A percentile compares a stretch with the other conserved stretches of the same genome.
Conservation (phyloP, 2,329 filamentous ascomycete species). For the Botrytis fragariae region DNA sequence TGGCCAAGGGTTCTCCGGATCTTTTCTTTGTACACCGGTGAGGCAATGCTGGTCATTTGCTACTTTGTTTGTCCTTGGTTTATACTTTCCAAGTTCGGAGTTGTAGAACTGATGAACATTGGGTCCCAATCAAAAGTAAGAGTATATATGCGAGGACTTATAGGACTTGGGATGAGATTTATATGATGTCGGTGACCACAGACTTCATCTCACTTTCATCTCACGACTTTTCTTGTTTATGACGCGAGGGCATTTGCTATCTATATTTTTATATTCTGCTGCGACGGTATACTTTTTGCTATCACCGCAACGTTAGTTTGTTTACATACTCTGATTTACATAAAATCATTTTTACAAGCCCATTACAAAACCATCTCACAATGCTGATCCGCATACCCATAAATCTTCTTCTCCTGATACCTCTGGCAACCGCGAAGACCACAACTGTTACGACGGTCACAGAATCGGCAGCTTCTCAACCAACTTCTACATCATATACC, state of each 20-base stretch:
- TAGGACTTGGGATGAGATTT: neutral
- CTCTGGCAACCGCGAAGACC: neutral
- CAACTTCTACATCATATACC: slow-evolving; percentile 42
- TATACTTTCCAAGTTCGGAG: neutral
- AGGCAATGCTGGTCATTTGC: neutral
- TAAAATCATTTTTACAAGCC: neutral
- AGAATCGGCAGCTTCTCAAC: neutral
- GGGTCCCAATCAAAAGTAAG: neutral
- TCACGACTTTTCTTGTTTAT: neutral
- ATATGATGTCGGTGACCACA: neutral
- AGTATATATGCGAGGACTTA: neutral
- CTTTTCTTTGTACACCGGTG: neutral
- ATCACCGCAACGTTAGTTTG: neutral
- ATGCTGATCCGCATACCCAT: neutral
- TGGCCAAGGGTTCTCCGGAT: neutral
- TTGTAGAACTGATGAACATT: neutral
- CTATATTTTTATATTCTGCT: neutral
- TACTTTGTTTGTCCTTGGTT: neutral
- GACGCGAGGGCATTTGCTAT: neutral
- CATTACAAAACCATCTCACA: neutral
- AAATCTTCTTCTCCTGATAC: neutral
- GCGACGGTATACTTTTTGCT: neutral
- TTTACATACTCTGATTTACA: neutral
- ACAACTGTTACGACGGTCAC: neutral
- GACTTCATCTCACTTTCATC: neutral